phyloP scores from a whole-genome alignment of 75 land plant genomes.

The Cunninghamia lanceolata region DNA sequence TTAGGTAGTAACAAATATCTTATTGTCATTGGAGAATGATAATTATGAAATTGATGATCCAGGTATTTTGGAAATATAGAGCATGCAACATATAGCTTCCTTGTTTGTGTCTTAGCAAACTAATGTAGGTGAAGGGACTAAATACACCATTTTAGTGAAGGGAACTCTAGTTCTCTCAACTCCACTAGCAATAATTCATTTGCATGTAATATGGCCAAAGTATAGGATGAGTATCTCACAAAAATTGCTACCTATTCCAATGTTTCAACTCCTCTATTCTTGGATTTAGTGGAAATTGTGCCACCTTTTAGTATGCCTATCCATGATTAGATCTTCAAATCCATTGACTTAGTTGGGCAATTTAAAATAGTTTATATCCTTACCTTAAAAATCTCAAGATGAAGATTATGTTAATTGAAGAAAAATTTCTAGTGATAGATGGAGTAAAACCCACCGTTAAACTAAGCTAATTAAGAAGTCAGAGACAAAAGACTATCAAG shows the following conservation, averaged over 20 bases:
- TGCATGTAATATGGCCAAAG: slow-evolving; percentile 6
- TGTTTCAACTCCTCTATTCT: slow-evolving; percentile 12
- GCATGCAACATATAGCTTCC: slow-evolving; percentile 27
- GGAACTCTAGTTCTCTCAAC: background rate
- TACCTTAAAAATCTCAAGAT: no score
- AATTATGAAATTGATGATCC: background rate
- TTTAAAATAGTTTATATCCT: no score
- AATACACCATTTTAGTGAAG: no score
- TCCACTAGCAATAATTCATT: background rate
- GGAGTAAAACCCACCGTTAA: no score
- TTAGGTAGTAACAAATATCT: slow-evolving; percentile 16
- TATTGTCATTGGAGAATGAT: slow-evolving; percentile 7
- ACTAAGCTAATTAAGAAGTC: background rate
- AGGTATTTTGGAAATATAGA: slow-evolving; percentile 10
- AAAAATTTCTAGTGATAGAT: no score
- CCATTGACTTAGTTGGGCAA: slow-evolving; percentile 24
- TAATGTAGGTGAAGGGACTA: background rate
- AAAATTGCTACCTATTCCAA: slow-evolving; percentile 21
- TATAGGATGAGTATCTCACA: slow-evolving; percentile 37
- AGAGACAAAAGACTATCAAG: no score
- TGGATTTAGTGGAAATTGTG: slow-evolving; percentile 15
- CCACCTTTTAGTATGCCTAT: slow-evolving; percentile 10
- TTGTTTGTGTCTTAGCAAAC: slow-evolving; percentile 12
- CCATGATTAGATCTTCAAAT: slow-evolving; percentile 30
- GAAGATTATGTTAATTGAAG: no score